These are phyloP conservation scores for Coniferiporia weirii DNA, from an alignment of 1,284 basidiomycete genomes.

Conservation along the genomic window DNA sequence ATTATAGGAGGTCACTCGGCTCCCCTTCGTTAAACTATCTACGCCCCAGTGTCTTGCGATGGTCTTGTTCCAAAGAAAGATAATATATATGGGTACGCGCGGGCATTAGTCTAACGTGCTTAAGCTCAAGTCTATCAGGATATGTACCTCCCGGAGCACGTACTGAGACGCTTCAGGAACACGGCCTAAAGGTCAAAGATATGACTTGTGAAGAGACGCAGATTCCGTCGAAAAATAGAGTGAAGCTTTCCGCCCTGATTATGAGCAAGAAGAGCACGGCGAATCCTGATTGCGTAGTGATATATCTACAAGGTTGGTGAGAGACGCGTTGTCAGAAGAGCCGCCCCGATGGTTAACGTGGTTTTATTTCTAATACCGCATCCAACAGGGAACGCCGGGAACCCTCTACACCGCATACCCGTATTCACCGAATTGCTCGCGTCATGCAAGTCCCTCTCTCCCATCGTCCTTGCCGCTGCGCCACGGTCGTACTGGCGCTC, in stretches of 20 bases:
- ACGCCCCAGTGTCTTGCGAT: constrained; percentile 41
- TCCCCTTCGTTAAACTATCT: background rate
- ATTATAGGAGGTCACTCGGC: no score
- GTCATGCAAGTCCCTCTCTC: constrained; percentile 9
- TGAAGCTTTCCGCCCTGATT: constrained; percentile 28
- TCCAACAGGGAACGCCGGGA: constrained; percentile 48
- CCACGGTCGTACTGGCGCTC: constrained; percentile 42
- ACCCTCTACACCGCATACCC: constrained; percentile 42
- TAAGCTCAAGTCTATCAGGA: constrained; percentile 25
- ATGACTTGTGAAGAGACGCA: constrained; percentile 1
- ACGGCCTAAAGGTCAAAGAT: background rate
- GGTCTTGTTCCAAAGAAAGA: constrained; percentile 44
- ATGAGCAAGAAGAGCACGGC: constrained; percentile 16
- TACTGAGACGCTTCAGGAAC: background rate
- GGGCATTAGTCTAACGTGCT: background rate
- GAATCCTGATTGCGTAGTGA: constrained; percentile 25
- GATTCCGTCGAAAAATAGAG: constrained; percentile 23
- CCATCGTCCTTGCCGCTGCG: constrained; percentile 33
- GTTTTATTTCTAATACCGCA: background rate
- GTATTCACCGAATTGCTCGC: constrained; percentile 35
- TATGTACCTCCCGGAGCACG: constrained; percentile 27
- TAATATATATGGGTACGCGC: constrained; percentile 46
- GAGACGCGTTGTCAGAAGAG: background rate
- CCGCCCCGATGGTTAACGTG: background rate
- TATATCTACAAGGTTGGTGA: constrained; percentile 36